Base-by-base conservation (phyloP, 768 basidiomycete species). In the Neoboletus magnificus region DNA sequence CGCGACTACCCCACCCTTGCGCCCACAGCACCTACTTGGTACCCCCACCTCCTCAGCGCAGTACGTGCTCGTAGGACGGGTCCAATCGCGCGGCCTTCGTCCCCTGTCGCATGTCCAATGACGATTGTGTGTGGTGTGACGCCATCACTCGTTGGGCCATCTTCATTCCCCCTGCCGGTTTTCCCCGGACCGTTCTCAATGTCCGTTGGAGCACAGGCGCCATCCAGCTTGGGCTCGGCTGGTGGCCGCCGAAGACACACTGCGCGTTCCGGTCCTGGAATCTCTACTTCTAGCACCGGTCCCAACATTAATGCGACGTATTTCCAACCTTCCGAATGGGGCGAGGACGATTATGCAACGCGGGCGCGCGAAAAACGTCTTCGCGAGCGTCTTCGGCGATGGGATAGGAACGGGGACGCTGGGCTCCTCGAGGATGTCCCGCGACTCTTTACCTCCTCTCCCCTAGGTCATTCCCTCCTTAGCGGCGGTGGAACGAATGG, bases 91-190 rank as follows among this genome's bases (percentile, higher is more conserved):
- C 76, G 83, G 29, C 77, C 84, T 12, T 77, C 82, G 6, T 81
- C 83, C n/a, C 79, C 84, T 1, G 79, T 85, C 13, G 60, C 71
- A 35, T 83, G 83, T 65, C 91, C 93, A 3, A 89, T 87, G 62
- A 83, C 86, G 9, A 91, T 97, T 45, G 77, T 97, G 18, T 89
- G 96, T 63, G 92, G 93, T n/a, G 84, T 91, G 64, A 86, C 88
- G 1, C 92, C 93, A 27, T 74, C 89, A 4, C 73, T 93, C n/a
- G 73, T 82, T 15, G 78, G 81, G n/a, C 74, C 81, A 11, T 60
- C 66, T 62, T 46, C 71, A 63, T 12, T 57, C 51, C 15, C 52
- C 25, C 48, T 59, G 2, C 33, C 60, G 35, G 29, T 62, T 52
- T 57, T 42, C 30, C 5, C 54, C 5, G 60, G 54, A 15, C 20